A percentile compares a stretch with the other conserved stretches of the same genome.
These are phyloP conservation scores for Capronia epimyces DNA, from an alignment of 2,329 filamentous ascomycete species.

Conservation along the genomic window DNA sequence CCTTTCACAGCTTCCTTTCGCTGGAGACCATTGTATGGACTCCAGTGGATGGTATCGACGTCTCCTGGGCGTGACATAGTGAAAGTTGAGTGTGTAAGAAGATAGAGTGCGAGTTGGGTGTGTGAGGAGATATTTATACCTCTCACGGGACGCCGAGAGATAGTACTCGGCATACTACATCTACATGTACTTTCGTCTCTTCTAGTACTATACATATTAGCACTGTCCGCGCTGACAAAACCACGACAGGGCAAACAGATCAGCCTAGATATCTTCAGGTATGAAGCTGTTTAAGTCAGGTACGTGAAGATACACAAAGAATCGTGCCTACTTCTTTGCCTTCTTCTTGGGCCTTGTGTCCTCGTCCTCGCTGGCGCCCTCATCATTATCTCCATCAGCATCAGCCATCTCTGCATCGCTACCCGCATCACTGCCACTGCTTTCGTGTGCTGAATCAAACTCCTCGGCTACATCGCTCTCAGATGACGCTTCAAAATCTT, in stretches of 20 bases:
- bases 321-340: constrained; percentile 43
- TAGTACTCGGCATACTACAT: background rate
- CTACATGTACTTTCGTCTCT: too few species aligned
- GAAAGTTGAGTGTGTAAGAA: background rate
- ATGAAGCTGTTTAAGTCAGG: background rate
- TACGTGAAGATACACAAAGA: background rate
- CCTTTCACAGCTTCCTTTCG: too few species aligned
- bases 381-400: constrained; percentile 41
- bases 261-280: background rate
- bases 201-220: background rate
- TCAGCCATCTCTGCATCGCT: constrained; percentile 51
- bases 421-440: constrained; percentile 61
- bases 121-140: background rate
- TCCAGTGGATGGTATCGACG: background rate
- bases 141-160: background rate
- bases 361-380: constrained; percentile 40
- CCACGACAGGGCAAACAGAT: background rate
- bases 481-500: constrained; percentile 88
- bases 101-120: background rate
- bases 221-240: background rate
- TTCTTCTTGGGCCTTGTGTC: constrained; percentile 61
- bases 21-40: background rate
- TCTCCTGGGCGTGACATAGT: background rate
- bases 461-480: constrained; percentile 97
- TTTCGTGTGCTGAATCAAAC: constrained; percentile 86